phyloP scores from a whole-genome alignment of 75 land plant genomes.

The Pinus albicaulis region DNA sequence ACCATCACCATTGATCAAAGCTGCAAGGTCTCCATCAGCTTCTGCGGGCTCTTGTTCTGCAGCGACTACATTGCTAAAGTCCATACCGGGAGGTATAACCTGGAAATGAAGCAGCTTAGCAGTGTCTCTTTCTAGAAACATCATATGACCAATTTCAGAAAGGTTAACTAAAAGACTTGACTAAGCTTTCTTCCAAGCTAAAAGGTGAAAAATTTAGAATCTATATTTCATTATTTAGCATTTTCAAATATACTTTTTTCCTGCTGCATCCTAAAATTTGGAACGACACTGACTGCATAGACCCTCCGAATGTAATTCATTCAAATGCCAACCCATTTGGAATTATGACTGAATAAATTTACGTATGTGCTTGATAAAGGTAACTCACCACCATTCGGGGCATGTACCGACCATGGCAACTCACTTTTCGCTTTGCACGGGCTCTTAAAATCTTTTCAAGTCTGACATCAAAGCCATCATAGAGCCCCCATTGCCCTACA shows the following conservation, averaged over 20 bases:
- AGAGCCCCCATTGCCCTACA: slow-evolving; percentile 85
- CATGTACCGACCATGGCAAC: slow-evolving; percentile 83
- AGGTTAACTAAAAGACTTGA: not conserved
- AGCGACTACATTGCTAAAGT: slow-evolving; percentile 77
- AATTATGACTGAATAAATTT: not conserved
- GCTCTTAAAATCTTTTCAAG: slow-evolving; percentile 71
- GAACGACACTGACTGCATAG: no score
- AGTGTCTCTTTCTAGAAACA: not conserved
- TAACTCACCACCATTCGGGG: slow-evolving; percentile 88
- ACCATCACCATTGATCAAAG: slow-evolving; percentile 31
- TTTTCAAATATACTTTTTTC: not conserved
- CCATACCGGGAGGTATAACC: slow-evolving; percentile 95
- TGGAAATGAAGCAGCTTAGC: slow-evolving; percentile 9
- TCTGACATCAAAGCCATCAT: slow-evolving; percentile 92
- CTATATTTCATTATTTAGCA: not conserved
- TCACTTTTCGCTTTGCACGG: slow-evolving; percentile 55
- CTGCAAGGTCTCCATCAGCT: slow-evolving; percentile 46
- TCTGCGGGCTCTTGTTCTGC: slow-evolving; percentile 37
- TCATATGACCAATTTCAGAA: not conserved
- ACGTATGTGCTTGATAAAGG: not conserved
- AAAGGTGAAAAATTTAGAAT: not conserved
- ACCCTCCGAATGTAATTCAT: not conserved
- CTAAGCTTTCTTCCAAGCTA: not conserved
- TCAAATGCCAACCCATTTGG: not conserved
- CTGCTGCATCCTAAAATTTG: not conserved